phyloP scores from a whole-genome alignment of 768 basidiomycete species.

The Chalciporus chontae region DNA sequence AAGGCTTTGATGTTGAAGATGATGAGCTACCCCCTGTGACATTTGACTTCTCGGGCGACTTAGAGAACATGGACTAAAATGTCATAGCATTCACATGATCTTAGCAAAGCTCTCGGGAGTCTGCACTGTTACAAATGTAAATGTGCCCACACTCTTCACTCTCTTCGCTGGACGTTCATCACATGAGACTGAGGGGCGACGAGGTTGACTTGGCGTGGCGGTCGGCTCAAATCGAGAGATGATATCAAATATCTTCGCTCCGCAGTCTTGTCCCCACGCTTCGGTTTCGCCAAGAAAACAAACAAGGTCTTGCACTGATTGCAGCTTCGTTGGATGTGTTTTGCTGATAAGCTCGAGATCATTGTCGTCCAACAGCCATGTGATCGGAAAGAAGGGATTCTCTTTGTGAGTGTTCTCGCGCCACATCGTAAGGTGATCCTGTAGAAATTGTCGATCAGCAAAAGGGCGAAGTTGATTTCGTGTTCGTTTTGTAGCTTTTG shows the following conservation, averaged over 20 bases:
- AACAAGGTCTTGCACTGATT: background rate
- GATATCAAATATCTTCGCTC: background rate
- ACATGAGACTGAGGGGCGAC: background rate
- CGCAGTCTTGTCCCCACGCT: background rate
- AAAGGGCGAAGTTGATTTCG: background rate
- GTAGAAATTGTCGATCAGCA: background rate
- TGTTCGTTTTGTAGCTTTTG: background rate
- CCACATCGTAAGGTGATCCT: background rate
- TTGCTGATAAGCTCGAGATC: slow-evolving; percentile 1
- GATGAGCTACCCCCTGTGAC: slow-evolving; percentile 18
- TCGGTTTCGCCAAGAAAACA: background rate
- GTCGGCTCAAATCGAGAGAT: background rate
- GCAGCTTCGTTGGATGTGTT: background rate
- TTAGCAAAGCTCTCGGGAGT: background rate
- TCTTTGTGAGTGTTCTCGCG: background rate
- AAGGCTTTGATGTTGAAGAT: slow-evolving; percentile 13
- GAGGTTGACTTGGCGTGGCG: background rate
- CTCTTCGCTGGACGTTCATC: background rate
- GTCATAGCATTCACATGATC: background rate
- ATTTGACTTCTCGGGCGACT: background rate
- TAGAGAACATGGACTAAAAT: background rate
- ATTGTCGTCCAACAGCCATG: background rate
- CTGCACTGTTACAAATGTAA: background rate
- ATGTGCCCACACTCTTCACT: background rate
- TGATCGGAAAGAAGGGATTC: background rate